Evolutionary conservation across 2,329 filamentous ascomycete species (phyloP), one percentile per base, ranked within the genome.

Genomic region (Ceratocystis harringtonii): DNA sequence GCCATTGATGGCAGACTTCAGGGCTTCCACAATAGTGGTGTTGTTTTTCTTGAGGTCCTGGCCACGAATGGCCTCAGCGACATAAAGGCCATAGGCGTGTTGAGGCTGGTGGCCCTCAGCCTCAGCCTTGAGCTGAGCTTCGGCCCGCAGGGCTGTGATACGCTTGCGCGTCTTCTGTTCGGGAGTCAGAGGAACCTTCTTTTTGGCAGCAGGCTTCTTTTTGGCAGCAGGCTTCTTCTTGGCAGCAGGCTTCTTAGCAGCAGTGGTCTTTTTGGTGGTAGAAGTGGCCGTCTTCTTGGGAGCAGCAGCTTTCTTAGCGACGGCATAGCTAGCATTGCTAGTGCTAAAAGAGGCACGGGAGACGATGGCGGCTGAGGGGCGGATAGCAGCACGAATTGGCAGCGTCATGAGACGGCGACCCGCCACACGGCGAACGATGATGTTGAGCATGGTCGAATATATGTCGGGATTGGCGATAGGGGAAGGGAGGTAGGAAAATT

Each of bases 81-180:
- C 5, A 65, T 71, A 81, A n/a, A 79, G 58, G 1, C 78, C 81
- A 15, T 72, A 19, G 1, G 61, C 69, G 1, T 67, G 55, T 7
- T 77, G 72, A 63, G 75, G 25, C 65, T 66, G 41, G 32, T 30
- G 8, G 52, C 45, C 44, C 22, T 66, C 60, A 17, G 28, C 5
- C 60, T 50, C 52, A 19, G 32, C 50, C 61, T 62, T 62, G 61
- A 62, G 43, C 17, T 62, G 61, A 8, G 61, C 61, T 15, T 12
- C 28, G 17, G 44, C 15, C 15, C 43, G 12, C 22, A 50, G 22
- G 28, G 45, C 64, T 43, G 57, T 19, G 30, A 62, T 30, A 30
- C 45, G 41, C 25, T 48, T 62, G 44, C 61, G 61, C 25, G 71
- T 69, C 72, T 76, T 72, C 68, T 76, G 69, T 72, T 79, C 77